phyloP scores from a whole-genome alignment of 176 grass and related monocot species.

The Eleusine indica region DNA sequence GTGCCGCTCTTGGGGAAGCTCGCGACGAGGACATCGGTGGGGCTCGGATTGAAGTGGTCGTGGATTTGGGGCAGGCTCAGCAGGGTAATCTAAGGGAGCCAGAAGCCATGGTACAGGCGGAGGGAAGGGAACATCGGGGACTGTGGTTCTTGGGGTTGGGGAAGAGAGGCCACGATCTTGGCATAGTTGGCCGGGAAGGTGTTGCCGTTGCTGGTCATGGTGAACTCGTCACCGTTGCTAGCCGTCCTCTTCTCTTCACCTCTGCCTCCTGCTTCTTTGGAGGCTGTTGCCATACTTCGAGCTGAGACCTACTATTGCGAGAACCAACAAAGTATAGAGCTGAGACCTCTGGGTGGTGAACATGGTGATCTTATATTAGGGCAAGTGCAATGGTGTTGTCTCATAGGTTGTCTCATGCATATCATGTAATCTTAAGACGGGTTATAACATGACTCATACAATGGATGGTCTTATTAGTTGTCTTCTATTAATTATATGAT shows the following conservation, averaged over 20 bases:
- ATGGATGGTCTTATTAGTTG: no score
- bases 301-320: no score
- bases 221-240: background rate
- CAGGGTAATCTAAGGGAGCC: background rate
- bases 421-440: no score
- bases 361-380: no score
- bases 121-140: background rate
- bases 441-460: no score
- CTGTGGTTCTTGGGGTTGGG: background rate
- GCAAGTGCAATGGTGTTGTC: no score
- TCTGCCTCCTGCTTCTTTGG: background rate
- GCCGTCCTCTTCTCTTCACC: no score
- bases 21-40: constrained; percentile 32
- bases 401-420: no score
- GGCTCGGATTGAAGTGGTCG: background rate
- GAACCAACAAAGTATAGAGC: no score
- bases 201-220: background rate
- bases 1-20: constrained; percentile 52
- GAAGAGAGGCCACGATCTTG: background rate
- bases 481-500: no score
- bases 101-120: constrained; percentile 42
- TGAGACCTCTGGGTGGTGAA: no score
- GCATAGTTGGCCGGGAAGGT: constrained; percentile 24
- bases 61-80: background rate
- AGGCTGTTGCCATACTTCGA: background rate